Base-by-base conservation (phyloP, 1,284 basidiomycete genomes). In the Cryptococcus depauperatus region DNA sequence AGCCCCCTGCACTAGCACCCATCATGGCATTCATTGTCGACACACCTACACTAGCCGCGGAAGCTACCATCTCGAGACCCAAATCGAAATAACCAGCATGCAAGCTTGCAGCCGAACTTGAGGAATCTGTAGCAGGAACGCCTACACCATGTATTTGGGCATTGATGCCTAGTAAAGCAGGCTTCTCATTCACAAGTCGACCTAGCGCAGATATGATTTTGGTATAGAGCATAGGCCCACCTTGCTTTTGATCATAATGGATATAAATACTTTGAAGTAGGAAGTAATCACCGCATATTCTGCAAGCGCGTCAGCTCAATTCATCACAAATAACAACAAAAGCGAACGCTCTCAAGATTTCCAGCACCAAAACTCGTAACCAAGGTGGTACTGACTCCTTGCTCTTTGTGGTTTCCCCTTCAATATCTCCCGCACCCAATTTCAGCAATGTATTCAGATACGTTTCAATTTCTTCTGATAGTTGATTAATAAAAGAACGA, bases 281-380 rank as follows among this genome's bases (percentile, higher is more conserved):
- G 41, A 83, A 79, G 0, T 82, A 79, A 53, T 95, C 89, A 42
- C 80, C 83, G 63, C 88, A 93, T 22, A 95, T 71, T 1, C 87
- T 75, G 50, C 16, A 40, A 6, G 16, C 19, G 14, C 38, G 27
- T 14, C n/a, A 27, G 26, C 30, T 37, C 27, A 28, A 42, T 28
- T 30, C 13, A 11, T 30, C 3, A 13, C 29, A 41, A 7, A 9
- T 14, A 6, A 30, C 13, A 11, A 18, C 16, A 33, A 34, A 33
- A 35, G 58, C 72, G 46, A 45, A 77, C 84, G 87, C 90, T 61
- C 90, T 76, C 73, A 92, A 81, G 37, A 92, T 85, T 66, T 96
- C 91, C 79, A 93, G 82, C 1, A 85, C 82, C 3, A 96, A 75
- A 0, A 92, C 87, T 16, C 89, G 76, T 76, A 89, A 84, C 91